A percentile compares a stretch with the other conserved stretches of the same genome.
phyloP scores from a whole-genome alignment of 305 asterid genomes.

The Fraxinus xanthoxyloides region DNA sequence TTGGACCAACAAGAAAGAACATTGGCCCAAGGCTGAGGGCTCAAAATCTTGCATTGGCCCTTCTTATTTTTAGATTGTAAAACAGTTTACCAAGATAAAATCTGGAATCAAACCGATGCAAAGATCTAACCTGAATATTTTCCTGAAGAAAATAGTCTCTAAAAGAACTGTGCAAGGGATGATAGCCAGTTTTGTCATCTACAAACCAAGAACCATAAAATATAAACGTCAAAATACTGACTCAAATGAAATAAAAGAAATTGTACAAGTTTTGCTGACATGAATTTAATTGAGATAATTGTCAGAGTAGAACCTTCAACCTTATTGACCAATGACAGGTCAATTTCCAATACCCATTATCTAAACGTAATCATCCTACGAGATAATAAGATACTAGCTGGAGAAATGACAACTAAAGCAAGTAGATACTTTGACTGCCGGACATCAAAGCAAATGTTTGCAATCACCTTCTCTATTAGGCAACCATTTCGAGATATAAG shows the following conservation, averaged over 20 bases:
- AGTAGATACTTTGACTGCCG: neutral
- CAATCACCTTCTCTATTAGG: conserved; percentile 8
- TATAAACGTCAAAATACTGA: conserved; percentile 12
- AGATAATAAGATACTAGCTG: neutral
- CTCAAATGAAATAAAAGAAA: neutral
- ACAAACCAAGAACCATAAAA: conserved; percentile 24
- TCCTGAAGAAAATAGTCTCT: conserved; percentile 66
- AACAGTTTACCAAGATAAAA: neutral
- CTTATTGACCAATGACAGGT: neutral
- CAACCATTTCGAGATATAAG: neutral
- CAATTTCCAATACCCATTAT: neutral
- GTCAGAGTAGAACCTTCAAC: conserved; percentile 6
- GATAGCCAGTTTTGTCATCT: conserved; percentile 77
- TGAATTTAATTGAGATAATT: conserved; percentile 10
- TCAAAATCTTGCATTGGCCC: neutral
- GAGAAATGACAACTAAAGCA: neutral
- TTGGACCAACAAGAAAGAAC: neutral
- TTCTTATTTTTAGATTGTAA: neutral
- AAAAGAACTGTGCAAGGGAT: conserved; percentile 73
- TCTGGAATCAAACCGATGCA: conserved; percentile 7
- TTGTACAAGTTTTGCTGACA: neutral
- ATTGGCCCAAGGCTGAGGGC: neutral
- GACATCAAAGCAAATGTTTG: neutral
- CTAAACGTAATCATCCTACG: neutral
- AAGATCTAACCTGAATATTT: conserved; percentile 56